These are phyloP conservation scores for Raffaelea deltoideospora DNA, from an alignment of 2,329 filamentous ascomycete genomes.

Conservation along the genomic window DNA sequence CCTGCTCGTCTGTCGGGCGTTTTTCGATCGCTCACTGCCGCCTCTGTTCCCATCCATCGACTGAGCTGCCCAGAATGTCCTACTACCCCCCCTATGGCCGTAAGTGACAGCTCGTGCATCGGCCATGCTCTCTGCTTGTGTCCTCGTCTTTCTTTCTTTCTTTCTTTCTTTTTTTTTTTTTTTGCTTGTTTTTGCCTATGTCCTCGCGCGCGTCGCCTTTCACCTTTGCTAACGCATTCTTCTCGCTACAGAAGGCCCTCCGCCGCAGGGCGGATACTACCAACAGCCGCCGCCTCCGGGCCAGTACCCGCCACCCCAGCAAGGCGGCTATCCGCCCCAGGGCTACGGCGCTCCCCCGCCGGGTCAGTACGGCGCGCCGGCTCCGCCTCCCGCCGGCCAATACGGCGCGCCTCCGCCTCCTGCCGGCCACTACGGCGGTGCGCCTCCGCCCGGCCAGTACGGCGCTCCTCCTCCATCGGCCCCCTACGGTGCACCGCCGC, in stretches of 20 bases:
- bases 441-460: slow-evolving; percentile 7
- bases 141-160: not conserved
- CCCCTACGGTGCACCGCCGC: slow-evolving; percentile 19
- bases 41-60: not conserved
- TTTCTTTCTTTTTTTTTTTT: not conserved
- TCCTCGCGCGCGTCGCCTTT: not conserved
- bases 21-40: no score
- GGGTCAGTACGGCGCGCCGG: slow-evolving; percentile 13
- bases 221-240: not conserved
- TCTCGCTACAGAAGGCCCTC: slow-evolving; percentile 7
- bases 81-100: slow-evolving; percentile 22
- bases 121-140: no score
- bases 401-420: slow-evolving; percentile 13
- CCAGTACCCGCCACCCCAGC: slow-evolving; percentile 14
- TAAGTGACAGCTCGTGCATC: no score
- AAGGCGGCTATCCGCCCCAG: slow-evolving; percentile 15
- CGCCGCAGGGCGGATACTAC: slow-evolving; percentile 6
- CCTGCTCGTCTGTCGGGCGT: not conserved
- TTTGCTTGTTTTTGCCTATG: not conserved
- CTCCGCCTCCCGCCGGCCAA: slow-evolving; percentile 7
- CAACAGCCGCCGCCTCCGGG: slow-evolving; percentile 5
- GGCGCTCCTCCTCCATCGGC: slow-evolving; percentile 4
- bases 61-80: slow-evolving; percentile 14
- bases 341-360: slow-evolving; percentile 8
- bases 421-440: not conserved